Percentiles rank a stretch among this genome's conserved stretches.
Evolutionary conservation across 1,284 basidiomycete species (phyloP).

Genomic region (Trichosporon inkin): DNA sequence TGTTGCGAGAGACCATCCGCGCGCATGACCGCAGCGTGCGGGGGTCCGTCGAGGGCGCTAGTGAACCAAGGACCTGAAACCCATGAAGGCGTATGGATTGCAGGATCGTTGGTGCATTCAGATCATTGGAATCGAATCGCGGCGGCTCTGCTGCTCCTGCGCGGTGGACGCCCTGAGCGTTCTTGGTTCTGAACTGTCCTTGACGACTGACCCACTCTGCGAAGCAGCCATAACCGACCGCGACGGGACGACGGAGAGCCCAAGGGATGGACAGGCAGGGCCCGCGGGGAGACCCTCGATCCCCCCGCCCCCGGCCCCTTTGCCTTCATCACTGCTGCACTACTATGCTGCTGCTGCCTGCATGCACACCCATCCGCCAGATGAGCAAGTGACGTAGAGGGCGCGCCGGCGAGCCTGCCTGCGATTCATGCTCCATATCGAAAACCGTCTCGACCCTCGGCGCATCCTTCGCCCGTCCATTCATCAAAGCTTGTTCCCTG

Average conservation of each 20-base stretch:
- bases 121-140: conserved; percentile 6
- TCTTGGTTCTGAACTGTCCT: no score
- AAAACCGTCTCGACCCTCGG: conserved; percentile 1
- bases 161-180: no score
- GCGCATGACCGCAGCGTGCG: background rate
- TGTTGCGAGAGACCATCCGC: no score
- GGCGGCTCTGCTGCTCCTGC: background rate
- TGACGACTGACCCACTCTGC: conserved; percentile 7
- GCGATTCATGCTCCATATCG: background rate
- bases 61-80: conserved; percentile 3
- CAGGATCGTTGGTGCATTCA: background rate
- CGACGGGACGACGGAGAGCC: background rate
- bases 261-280: background rate
- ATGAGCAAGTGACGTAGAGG: conserved; percentile 5
- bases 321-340: no score
- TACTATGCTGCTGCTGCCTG: no score
- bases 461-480: background rate
- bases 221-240: background rate
- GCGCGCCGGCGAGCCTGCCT: background rate
- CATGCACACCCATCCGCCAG: background rate
- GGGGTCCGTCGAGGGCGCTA: background rate
- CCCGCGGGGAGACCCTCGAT: conserved; percentile 1
- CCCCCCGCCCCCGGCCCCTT: no score
- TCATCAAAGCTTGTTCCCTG: background rate
- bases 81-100: conserved; percentile 7